phyloP scores from a whole-genome alignment of 371 early-diverging fungal species.

The Apophysomyces variabilis region DNA sequence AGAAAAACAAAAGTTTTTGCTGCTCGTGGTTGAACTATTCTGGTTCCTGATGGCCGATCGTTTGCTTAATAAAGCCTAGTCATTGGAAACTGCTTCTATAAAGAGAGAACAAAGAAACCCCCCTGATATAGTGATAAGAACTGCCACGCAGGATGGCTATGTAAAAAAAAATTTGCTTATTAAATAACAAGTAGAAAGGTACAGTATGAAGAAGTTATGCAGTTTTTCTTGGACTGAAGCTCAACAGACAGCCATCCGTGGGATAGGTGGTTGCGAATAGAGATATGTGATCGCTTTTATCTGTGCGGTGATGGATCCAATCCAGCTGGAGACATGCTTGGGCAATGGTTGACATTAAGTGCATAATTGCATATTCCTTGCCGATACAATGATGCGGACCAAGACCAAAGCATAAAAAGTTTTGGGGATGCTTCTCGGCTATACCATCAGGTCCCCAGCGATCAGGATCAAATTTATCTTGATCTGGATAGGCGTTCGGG shows the following conservation, averaged over 20 bases:
- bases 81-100: too few relatives aligned
- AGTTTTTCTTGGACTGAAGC: conserved; percentile 34
- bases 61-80: too few relatives aligned
- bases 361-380: conserved; percentile 44
- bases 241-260: conserved; percentile 44
- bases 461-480: conserved; percentile 44
- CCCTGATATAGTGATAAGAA: too few relatives aligned
- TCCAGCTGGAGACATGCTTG: conserved; percentile 36
- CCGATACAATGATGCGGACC: conserved; percentile 48
- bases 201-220: background rate
- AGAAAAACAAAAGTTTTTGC: too few relatives aligned
- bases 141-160: too few relatives aligned
- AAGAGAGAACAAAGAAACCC: too few relatives aligned
- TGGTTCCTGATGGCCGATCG: too few relatives aligned
- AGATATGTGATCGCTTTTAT: conserved; percentile 43
- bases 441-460: conserved; percentile 42
- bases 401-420: conserved; percentile 44
- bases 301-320: conserved; percentile 43
- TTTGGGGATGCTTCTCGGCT: conserved; percentile 43
- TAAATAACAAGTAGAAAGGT: background rate
- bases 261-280: conserved; percentile 50
- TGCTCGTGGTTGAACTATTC: too few relatives aligned
- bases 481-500: conserved; percentile 39
- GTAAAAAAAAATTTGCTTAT: background rate
- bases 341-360: conserved; percentile 40